Percentiles rank a stretch among this genome's conserved stretches.
Conservation (phyloP, 2,329 filamentous ascomycete species). For the Apiospora aurea region DNA sequence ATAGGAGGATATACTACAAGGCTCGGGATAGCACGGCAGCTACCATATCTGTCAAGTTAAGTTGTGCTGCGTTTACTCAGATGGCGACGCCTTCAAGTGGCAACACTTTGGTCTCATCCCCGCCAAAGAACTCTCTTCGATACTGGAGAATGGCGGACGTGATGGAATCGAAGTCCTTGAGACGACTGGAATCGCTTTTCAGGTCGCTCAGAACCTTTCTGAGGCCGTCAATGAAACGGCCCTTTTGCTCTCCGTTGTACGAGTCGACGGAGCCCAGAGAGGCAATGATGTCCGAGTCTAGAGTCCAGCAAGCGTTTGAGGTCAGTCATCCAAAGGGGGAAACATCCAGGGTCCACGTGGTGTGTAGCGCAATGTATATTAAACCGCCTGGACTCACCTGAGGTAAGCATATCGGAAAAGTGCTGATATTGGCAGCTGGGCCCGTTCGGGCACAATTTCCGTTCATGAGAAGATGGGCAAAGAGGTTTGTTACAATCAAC, state of each 20-base stretch:
- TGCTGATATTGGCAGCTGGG: slow-evolving; percentile 79
- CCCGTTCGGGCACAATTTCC: slow-evolving; percentile 75
- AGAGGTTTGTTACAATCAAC: slow-evolving; percentile 79
- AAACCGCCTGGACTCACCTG: slow-evolving; percentile 67
- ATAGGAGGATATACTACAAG: slow-evolving; percentile 26
- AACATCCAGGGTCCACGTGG: slow-evolving; percentile 44
- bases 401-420: slow-evolving; percentile 74
- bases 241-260: slow-evolving; percentile 66
- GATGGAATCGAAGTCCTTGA: slow-evolving; percentile 72
- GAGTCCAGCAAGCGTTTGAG: slow-evolving; percentile 42
- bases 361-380: slow-evolving; percentile 2
- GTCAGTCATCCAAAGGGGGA: slow-evolving; percentile 58
- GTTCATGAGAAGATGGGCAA: slow-evolving; percentile 78
- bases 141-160: slow-evolving; percentile 72
- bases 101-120: slow-evolving; percentile 69
- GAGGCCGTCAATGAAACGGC: slow-evolving; percentile 68
- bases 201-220: slow-evolving; percentile 66
- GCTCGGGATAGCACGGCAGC: slow-evolving; percentile 24
- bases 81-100: slow-evolving; percentile 57
- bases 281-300: slow-evolving; percentile 77
- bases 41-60: slow-evolving; percentile 22
- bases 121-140: slow-evolving; percentile 67
- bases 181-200: slow-evolving; percentile 57
- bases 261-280: slow-evolving; percentile 73
- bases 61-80: slow-evolving; percentile 17